A percentile compares a stretch with the other conserved stretches of the same genome.
Conservation (phyloP, 2,329 filamentous ascomycete genomes). For the Metarhizium guizhouense region DNA sequence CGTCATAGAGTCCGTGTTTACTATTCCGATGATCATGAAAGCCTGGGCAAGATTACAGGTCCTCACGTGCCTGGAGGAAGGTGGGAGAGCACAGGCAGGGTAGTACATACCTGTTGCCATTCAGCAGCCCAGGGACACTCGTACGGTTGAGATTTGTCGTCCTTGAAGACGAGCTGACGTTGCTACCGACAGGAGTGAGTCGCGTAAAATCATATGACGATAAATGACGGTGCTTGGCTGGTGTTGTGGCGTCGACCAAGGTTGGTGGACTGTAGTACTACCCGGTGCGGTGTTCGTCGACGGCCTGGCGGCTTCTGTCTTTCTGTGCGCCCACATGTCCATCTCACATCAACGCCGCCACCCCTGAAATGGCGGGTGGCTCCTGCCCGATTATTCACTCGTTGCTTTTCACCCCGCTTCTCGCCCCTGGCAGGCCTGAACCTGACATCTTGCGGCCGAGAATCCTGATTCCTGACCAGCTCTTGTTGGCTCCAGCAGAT, state of each 20-base stretch:
- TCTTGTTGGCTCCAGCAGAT: neutral
- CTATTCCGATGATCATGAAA: too few relatives aligned
- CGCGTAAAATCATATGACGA: neutral
- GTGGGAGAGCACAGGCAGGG: too few relatives aligned
- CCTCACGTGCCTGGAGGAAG: too few relatives aligned
- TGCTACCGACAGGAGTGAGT: neutral
- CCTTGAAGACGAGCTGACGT: neutral
- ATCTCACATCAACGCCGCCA: too few relatives aligned
- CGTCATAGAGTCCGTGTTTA: too few relatives aligned
- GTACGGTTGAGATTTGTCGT: neutral
- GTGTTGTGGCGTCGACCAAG: neutral
- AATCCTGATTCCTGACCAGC: neutral
- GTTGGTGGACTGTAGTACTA: neutral
- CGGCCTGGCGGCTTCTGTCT: too few relatives aligned
- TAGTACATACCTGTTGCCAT: neutral
- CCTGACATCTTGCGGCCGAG: neutral
- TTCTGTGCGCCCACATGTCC: too few relatives aligned
- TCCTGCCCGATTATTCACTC: neutral
- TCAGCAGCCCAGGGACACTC: neutral
- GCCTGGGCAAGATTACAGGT: too few relatives aligned
- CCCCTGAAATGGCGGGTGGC: neutral
- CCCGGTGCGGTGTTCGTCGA: neutral
- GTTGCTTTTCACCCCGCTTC: neutral
- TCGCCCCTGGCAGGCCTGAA: neutral
- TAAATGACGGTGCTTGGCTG: neutral